A percentile compares a stretch with the other conserved stretches of the same genome.
Evolutionary conservation across 2,329 filamentous ascomycete species (phyloP).

Genomic region (Aspergillus chevalieri): DNA sequence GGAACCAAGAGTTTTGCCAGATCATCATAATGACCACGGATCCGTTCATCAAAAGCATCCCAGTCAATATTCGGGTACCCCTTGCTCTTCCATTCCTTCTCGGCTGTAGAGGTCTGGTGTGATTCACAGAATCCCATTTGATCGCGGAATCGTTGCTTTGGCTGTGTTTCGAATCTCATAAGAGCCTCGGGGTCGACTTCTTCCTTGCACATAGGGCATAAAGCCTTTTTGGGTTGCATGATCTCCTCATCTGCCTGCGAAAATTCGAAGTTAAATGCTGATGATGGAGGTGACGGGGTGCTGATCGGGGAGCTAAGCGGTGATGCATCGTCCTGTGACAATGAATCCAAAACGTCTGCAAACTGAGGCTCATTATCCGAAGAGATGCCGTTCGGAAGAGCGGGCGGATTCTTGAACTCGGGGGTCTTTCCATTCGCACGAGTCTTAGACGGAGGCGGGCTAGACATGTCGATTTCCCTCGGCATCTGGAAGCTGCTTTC

Average conservation of each 20-base stretch:
- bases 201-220: constrained; percentile 64
- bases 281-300: constrained; percentile 5
- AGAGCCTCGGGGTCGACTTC: constrained; percentile 52
- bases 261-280: constrained; percentile 13
- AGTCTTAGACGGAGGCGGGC: constrained; percentile 7
- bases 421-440: neutral
- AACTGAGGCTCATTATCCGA: constrained; percentile 4
- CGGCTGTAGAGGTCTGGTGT: constrained; percentile 55
- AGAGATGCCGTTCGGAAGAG: constrained; percentile 15
- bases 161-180: constrained; percentile 42
- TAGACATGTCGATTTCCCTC: constrained; percentile 14
- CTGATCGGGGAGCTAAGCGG: constrained; percentile 29
- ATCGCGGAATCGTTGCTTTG: constrained; percentile 29
- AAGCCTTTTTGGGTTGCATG: constrained; percentile 15
- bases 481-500: constrained; percentile 16
- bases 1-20: constrained; percentile 56
- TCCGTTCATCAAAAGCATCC: constrained; percentile 53
- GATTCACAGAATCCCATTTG: constrained; percentile 54
- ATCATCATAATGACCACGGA: constrained; percentile 50
- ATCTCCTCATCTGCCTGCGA: constrained; percentile 10
- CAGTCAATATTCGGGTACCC: constrained; percentile 70
- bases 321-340: constrained; percentile 16
- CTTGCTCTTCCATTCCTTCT: constrained; percentile 43
- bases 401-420: constrained; percentile 22
- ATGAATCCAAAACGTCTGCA: neutral